Evolutionary conservation across 2,329 filamentous ascomycete genomes (phyloP).

Genomic region (Colletotrichum musicola): DNA sequence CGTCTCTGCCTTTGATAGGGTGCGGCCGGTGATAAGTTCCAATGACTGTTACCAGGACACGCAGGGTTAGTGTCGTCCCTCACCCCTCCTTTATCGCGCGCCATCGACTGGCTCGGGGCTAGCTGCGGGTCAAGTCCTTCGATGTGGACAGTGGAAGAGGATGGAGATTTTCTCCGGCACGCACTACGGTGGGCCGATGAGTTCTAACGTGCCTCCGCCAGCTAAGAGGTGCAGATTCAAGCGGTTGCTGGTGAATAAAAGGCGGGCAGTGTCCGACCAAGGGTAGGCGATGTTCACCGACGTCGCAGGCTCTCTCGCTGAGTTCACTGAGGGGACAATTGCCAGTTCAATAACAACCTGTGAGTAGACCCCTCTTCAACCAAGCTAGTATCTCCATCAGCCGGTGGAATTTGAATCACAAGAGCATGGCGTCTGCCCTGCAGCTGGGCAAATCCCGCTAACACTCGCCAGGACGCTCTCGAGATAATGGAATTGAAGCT

Average conservation of each 20-base stretch:
- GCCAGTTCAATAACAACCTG: too few relatives aligned
- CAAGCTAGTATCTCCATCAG: too few relatives aligned
- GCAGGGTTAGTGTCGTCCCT: not conserved
- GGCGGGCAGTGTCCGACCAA: conserved; percentile 9
- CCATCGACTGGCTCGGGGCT: conserved; percentile 29
- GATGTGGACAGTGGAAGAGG: not conserved
- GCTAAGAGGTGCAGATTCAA: not conserved
- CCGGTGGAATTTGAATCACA: too few relatives aligned
- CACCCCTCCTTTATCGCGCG: conserved; percentile 37
- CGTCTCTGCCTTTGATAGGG: conserved; percentile 17
- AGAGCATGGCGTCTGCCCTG: too few relatives aligned
- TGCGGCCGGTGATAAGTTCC: conserved; percentile 15
- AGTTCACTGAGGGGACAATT: too few relatives aligned
- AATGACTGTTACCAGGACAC: not conserved
- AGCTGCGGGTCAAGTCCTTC: conserved; percentile 22
- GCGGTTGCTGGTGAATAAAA: conserved; percentile 21
- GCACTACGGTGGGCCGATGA: conserved; percentile 5
- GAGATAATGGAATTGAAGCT: conserved; percentile 55
- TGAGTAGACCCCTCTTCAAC: too few relatives aligned
- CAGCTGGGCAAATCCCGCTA: too few relatives aligned
- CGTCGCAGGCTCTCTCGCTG: too few relatives aligned
- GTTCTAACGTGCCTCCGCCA: not conserved
- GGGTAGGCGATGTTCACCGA: too few relatives aligned
- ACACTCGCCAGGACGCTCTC: not conserved
- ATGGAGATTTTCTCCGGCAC: conserved; percentile 7